Evolutionary conservation across 2,329 filamentous ascomycete species (phyloP), one percentile per base, ranked within the genome.

Genomic region (Mycogone perniciosa): DNA sequence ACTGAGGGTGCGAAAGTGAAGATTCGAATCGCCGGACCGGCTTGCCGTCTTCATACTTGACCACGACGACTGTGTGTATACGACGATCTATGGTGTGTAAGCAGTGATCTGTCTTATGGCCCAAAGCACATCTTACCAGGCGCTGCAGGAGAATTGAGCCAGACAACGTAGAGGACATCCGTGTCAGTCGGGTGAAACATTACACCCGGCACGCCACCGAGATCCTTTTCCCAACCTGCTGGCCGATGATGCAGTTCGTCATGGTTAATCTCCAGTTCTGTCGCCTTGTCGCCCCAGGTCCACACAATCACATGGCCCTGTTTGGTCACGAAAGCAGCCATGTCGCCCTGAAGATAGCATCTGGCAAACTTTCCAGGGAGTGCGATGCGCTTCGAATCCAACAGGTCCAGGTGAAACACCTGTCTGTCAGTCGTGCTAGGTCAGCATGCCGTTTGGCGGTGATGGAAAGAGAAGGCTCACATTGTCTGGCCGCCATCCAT

Each of bases 281-380:
- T 40, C 2, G 57, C 51, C 3, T 43, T 53, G 2, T 55, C 59
- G 1, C 43, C 50, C 60, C 61, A 64, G 4, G 38, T 38, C 48
- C 60, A 65, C 11, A 52, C 10, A 30, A 64, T 31, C 11, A 66
- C 50, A 5, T 55, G 47, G 0, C 51, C 51, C n/a, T 56, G 53
- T 7, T n/a, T 44, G 1, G 60, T 61, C 7, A 61, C 55, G n/a
- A 61, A 46, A 1, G 52, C 59, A 2, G 57, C 52, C 7, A 49
- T 53, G 11, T 59, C 57, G 1, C 50, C 55, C 2, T 64, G 51
- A 5, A 50, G 53, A 44, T 54, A 61, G 31, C 53, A 61, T 4
- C 46, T 43, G 2, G 35, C 30, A 7, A 56, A 56, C 1, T 44
- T 37, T 2, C 52, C 52, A 0, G 64, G 62, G 0, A 66, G 44